Evolutionary conservation across 805 yeast genomes (phyloP).

Genomic region (Cyberlindnera subsufficiens): DNA sequence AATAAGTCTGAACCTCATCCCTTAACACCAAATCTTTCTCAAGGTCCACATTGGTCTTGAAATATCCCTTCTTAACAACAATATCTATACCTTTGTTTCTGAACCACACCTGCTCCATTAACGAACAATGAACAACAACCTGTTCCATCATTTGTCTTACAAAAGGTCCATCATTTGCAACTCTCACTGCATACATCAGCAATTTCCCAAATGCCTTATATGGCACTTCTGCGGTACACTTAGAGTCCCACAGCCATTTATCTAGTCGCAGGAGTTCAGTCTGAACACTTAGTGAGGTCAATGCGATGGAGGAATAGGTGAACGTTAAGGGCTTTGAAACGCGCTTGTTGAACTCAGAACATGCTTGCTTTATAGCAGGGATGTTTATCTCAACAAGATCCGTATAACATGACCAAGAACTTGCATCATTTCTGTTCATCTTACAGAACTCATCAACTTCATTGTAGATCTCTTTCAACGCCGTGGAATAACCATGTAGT

Average conservation of each 20-base stretch:
- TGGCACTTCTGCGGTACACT: constrained; percentile 17
- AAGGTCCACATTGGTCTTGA: constrained; percentile 8
- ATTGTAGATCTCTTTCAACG: neutral
- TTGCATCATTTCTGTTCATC: constrained; percentile 24
- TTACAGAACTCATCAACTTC: constrained; percentile 22
- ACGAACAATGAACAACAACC: constrained; percentile 14
- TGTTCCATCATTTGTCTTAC: constrained; percentile 15
- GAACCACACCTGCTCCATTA: constrained; percentile 14
- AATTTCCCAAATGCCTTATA: constrained; percentile 15
- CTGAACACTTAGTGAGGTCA: constrained; percentile 6
- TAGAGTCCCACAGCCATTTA: constrained; percentile 19
- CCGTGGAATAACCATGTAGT: neutral
- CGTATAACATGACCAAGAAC: constrained; percentile 29
- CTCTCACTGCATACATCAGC: constrained; percentile 7
- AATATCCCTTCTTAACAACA: constrained; percentile 10
- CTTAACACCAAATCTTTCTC: constrained; percentile 8
- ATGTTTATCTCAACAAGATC: constrained; percentile 7
- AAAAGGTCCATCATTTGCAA: constrained; percentile 11
- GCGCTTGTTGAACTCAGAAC: constrained; percentile 11
- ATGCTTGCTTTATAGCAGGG: constrained; percentile 3
- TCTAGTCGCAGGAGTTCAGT: constrained; percentile 9
- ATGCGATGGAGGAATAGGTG: neutral
- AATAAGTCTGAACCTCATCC: constrained; percentile 11
- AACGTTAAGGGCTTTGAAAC: constrained; percentile 1
- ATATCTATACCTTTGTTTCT: constrained; percentile 10